phyloP scores from a whole-genome alignment of 1,139 yeast genomes.

The Suhomyces kunorum region DNA sequence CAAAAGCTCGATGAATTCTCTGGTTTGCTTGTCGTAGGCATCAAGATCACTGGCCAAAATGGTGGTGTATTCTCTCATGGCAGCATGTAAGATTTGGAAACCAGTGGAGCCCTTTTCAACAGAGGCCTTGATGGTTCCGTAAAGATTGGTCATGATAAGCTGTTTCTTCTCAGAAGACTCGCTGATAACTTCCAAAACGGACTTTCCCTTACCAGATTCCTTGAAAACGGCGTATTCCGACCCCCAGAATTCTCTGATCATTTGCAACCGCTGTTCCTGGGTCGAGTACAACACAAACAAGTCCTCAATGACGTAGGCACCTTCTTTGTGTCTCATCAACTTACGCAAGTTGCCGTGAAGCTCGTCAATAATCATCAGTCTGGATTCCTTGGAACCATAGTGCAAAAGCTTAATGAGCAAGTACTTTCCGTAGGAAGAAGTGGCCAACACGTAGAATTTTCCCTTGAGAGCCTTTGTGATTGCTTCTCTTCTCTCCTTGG shows the following conservation, averaged over 20 bases:
- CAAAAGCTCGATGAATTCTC: constrained; percentile 80
- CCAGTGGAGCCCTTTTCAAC: constrained; percentile 96
- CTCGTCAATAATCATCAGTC: constrained; percentile 75
- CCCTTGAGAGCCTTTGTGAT: constrained; percentile 75
- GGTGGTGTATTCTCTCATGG: constrained; percentile 83
- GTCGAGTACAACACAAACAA: constrained; percentile 83
- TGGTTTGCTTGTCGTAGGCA: constrained; percentile 58
- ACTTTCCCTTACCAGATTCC: constrained; percentile 65
- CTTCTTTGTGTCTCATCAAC: constrained; percentile 95
- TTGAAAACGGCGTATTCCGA: constrained; percentile 92
- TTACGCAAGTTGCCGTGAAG: constrained; percentile 88
- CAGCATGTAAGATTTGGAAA: constrained; percentile 93
- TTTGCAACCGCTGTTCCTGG: constrained; percentile 81
- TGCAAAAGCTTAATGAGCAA: constrained; percentile 84
- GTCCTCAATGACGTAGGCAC: constrained; percentile 98
- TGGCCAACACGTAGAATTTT: constrained; percentile 77
- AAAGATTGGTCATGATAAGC: constrained; percentile 71
- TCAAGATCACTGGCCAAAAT: constrained; percentile 57
- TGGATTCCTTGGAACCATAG: constrained; percentile 82
- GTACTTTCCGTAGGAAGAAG: constrained; percentile 92
- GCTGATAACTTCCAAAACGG: constrained; percentile 64
- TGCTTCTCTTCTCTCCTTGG: constrained; percentile 74
- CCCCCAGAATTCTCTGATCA: constrained; percentile 96
- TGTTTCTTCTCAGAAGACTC: constrained; percentile 83
- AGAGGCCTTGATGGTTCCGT: constrained; percentile 83